Base-by-base conservation (phyloP, 768 basidiomycete genomes). In the Auriculariales sp. region DNA sequence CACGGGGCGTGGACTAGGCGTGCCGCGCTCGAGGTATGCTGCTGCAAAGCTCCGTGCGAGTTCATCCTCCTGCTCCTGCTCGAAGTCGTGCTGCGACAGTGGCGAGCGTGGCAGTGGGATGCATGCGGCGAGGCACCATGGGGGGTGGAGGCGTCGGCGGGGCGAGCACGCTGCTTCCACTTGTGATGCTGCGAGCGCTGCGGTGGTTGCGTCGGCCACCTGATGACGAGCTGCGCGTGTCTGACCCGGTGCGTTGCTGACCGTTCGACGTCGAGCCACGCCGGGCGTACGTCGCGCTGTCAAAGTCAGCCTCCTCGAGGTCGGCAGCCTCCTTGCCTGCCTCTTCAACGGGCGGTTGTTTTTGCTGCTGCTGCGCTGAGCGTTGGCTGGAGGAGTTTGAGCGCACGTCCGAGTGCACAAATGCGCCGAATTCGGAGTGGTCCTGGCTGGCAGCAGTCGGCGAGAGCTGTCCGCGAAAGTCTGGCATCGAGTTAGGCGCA, bases 231-330 rank as follows among this genome's bases (percentile, higher is more conserved):
- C n/a, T n/a, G 30, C 71, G 74, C 3, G 77, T 79, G 51, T 79
- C 76, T 0, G 81, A 82, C 24, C 71, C 74, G 28, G 69, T 67
- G 9, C 62, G 62, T n/a, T n/a, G n/a, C n/a, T n/a, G n/a, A n/a
- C n/a, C n/a, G n/a, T n/a, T n/a, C 3, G 57, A 60, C 2, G 65
- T 59, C 0, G 58, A 62, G 14, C 64, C 60, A 35, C 70, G 51
- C 9, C 57, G 42, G 22, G 58, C 49, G 2, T 58, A 83, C 10
- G 72, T 52, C 34, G 67, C 70, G 1, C 74, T 81, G 34, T 74
- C 81, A 17, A 83, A 66, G 61, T 84, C 81, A 0, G 76, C 78
- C 15, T 64, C 46, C n/a, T 47, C 52, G 24, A 53, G 50, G 14
- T 46, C 54, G 11, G n/a, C n/a, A n/a, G n/a, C n/a, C n/a, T n/a